phyloP scores from a whole-genome alignment of 495 filamentous ascomycete genomes.

The Aspergillus affinis region DNA sequence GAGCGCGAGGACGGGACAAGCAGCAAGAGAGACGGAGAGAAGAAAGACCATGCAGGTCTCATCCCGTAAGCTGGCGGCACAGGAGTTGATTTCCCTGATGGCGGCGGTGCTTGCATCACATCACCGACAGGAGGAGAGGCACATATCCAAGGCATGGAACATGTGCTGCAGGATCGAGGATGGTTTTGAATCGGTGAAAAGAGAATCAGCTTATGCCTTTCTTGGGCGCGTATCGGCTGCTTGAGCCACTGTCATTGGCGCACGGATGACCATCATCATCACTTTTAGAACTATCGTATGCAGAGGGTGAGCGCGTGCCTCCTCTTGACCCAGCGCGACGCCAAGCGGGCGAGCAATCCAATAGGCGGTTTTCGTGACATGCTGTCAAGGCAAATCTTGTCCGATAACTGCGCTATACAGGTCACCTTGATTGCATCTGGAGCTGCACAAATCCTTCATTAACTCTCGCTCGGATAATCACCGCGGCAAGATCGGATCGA shows the following conservation, averaged over 20 bases:
- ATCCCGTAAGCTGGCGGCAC: background rate
- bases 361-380: constrained; percentile 10
- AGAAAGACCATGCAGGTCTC: background rate
- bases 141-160: constrained; percentile 7
- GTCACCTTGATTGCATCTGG: background rate
- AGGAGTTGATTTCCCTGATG: too few species aligned
- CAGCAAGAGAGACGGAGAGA: background rate
- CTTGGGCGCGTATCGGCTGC: constrained; percentile 22
- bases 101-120: background rate
- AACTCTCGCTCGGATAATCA: background rate
- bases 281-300: constrained; percentile 19
- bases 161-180: constrained; percentile 12
- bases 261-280: constrained; percentile 18
- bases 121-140: constrained; percentile 4
- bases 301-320: constrained; percentile 25
- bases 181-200: constrained; percentile 11
- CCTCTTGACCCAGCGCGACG: constrained; percentile 17
- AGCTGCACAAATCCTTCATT: constrained; percentile 4
- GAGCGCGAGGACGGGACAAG: too few species aligned
- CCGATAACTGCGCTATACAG: constrained; percentile 3
- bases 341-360: constrained; percentile 19
- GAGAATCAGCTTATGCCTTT: constrained; percentile 15
- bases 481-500: constrained; percentile 17
- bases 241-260: constrained; percentile 21
- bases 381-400: background rate